Evolutionary conservation across 1,139 yeast species (phyloP), one percentile per base, ranked within the genome.

Genomic region (Suzukiozyma palmioleophila): DNA sequence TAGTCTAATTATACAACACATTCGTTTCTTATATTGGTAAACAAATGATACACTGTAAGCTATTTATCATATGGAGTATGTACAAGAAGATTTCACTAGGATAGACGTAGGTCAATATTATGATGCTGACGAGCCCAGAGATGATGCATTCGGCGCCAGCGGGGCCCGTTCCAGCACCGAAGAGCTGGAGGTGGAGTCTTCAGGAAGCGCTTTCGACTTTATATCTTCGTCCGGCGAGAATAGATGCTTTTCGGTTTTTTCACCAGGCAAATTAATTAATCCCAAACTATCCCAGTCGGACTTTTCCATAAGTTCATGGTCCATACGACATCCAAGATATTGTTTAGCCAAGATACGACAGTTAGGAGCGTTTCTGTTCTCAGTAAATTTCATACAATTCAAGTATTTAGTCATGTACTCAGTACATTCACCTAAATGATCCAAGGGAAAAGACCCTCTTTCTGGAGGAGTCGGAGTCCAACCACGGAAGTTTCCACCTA

Each of bases 401-500:
- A 92, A 66, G 57, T 92, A 92, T 44, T 77, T 78, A 39, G 69
- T 60, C 95, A 89, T 92, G 45, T 79, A 76, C 18, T 70, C 70
- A 13, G 80, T 78, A 57, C 97, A 92, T 51, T 92, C 97, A 1
- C 81, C 86, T 45, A 80, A 86, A 56, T 92, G 98, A 54, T 92
- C 98, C 39, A 92, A 69, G 1, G 97, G 98, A 60, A 92, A 92
- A 0, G 97, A 86, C 0, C 98, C 98, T 51, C 96, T 70, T 51
- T 90, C 96, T 3, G 98, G 98, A 22, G 98, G 96, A 0, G 92
- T 84, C 11, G 97, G 96, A 14, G 86, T 74, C 75, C 84, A 71
- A 28, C 78, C 64, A 47, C 77, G 64, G 38, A 66, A 55, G 51
- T 57, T 48, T 38, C 69, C 60, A 43, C 69, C 63, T 57, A 36